Evolutionary conservation across 495 filamentous ascomycete genomes (phyloP).

Genomic region (Talaromyces liani): DNA sequence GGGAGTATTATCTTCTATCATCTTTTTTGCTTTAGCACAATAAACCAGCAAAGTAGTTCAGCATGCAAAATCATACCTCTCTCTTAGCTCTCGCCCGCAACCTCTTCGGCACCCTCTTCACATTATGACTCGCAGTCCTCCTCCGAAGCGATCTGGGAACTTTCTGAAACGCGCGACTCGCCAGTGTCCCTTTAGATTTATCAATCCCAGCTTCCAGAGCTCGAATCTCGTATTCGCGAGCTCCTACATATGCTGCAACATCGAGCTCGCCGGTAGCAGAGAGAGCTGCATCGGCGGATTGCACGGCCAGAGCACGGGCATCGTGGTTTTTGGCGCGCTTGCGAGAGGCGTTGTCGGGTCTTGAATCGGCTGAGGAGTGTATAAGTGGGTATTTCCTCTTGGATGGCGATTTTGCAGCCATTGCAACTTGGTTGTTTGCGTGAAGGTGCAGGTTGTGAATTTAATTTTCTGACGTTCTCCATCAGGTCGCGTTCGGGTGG

Average conservation of each 20-base stretch:
- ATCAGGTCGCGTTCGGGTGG: neutral
- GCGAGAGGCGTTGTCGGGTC: slow-evolving; percentile 26
- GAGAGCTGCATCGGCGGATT: slow-evolving; percentile 63
- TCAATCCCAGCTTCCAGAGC: slow-evolving; percentile 74
- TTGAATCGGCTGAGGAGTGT: slow-evolving; percentile 9
- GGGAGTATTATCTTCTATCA: slow-evolving; percentile 88
- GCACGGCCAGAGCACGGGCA: slow-evolving; percentile 64
- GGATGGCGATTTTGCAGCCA: slow-evolving; percentile 25
- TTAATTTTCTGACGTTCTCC: neutral
- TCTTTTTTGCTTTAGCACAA: slow-evolving; percentile 29
- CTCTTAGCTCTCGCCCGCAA: slow-evolving; percentile 60
- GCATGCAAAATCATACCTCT: slow-evolving; percentile 45
- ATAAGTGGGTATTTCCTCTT: slow-evolving; percentile 26
- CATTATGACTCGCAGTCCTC: slow-evolving; percentile 90
- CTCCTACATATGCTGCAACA: slow-evolving; percentile 69
- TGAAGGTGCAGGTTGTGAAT: neutral
- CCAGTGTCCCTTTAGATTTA: slow-evolving; percentile 57
- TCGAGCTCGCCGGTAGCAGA: slow-evolving; percentile 69
- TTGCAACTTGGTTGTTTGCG: slow-evolving; percentile 7
- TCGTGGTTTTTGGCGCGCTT: slow-evolving; percentile 62
- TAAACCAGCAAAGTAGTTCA: neutral
- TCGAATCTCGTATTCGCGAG: slow-evolving; percentile 81
- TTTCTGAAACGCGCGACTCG: slow-evolving; percentile 76
- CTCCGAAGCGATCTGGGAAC: slow-evolving; percentile 78
- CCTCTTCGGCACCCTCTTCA: slow-evolving; percentile 78